Base-by-base conservation (phyloP, 345 rosid species). In the Salix koriyanagi region DNA sequence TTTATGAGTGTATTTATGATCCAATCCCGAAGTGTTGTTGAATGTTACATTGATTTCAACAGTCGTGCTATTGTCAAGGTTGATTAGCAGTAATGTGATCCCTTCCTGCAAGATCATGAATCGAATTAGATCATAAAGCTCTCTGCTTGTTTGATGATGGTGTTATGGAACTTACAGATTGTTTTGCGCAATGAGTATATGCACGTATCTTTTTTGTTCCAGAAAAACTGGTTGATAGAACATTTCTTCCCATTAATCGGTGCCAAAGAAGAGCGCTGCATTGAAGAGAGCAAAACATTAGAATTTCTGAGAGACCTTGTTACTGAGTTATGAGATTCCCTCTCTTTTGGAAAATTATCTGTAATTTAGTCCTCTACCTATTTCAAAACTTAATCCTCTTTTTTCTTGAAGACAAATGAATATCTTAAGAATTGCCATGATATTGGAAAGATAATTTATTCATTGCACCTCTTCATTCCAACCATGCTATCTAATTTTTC, bases 251-350 rank as follows among this genome's bases (percentile, higher is more conserved):
- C 99, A 96, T 92, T 72, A 96, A 82, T 74, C 81, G 83, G 72
- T 89, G 91, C 99, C 98, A 96, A 46, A 93, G 92, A 80, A 96
- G 97, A 75, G 97, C 97, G 67, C 98, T 95, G 91, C 86, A 79
- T 11, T 36, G 19, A 70, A 70, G 81, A 81, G 48, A 80, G 61
- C 67, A 80, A 50, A 67, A 7, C 37, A 34, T 79, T 25, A 34
- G 61, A 70, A 42, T 75, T 62, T 34, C 21, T 61, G 12, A 7
- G 23, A 8, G 32, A 71, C 39, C 68, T 30, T 32, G 54, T 48
- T 16, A 4, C 28, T 34, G 36, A 61, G 62, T 13, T 28, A 14
- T 65, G 28, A 34, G 58, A 61, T 73, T 44, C 3, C 64, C 26
- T 58, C 7, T 19, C 64, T 58, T 7, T 30, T 65, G n/a, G 37